Base-by-base conservation (phyloP, 495 filamentous ascomycete species). In the Recurvomyces mirabilis region DNA sequence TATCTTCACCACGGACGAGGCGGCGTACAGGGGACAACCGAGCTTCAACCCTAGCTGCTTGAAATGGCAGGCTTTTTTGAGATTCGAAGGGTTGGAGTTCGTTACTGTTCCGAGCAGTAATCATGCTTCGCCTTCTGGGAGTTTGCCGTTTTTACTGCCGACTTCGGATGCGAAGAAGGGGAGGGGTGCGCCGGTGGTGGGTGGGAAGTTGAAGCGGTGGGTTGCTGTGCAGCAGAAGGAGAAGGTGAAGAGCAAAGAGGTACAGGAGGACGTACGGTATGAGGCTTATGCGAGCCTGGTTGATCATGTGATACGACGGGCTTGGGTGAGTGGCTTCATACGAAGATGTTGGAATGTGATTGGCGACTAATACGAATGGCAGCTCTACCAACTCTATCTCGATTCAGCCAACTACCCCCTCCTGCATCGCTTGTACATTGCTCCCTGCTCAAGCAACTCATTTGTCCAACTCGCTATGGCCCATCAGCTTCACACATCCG, bases 21-120 rank as follows among this genome's bases (percentile, higher is more conserved):
- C 79, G 47, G 86, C 80, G 17, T 57, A 61, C 20, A 53, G 56
- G 24, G 81, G 79, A 11, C 61, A 68, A 19, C 85, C 87, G 17
- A 89, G 83, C 38, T 94, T 84, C 67, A 95, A 96, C 64, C 91
- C 91, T 3, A 75, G 75, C 52, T 98, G 91, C 70, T 69, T 98
- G 50, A 94, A 89, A 65, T 95, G 87, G 87, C 91, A 95, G 81
- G 89, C 87, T 41, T 93, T 87, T 64, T 69, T 98, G 43, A 85
- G 77, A 56, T 80, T 96, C 55, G 68, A 73, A 46, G 71, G 71
- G 15, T 70, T 94, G 30, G 60, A 76, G n/a, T 84, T 84, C 57
- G 64, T 67, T 38, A 66, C 78, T n/a, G 64, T 78, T 12, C 63
- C 84, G 9, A 91, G 87, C 14, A 93, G 75, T 49, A 95, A 95